A percentile compares a stretch with the other conserved stretches of the same genome.
Evolutionary conservation across 345 rosid genomes (phyloP).

Genomic region (Salix koriyanagi): DNA sequence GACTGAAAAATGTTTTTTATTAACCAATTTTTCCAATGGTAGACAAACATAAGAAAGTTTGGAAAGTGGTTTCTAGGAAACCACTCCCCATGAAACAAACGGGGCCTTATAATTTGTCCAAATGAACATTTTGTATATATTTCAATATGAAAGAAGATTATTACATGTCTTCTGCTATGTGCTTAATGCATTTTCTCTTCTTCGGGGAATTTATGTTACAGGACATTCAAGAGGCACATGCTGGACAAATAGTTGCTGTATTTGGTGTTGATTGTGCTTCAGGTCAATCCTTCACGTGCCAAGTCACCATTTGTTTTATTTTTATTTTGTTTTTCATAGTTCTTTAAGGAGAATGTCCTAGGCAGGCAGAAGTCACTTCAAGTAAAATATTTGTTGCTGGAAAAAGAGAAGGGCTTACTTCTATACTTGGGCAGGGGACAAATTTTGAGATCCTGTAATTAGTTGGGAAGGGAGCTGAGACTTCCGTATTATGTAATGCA

Average conservation of each 20-base stretch:
- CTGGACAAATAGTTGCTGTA: conserved; percentile 97
- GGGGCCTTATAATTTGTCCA: not conserved
- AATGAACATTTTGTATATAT: not conserved
- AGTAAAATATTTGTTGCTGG: not conserved
- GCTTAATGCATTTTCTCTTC: not conserved
- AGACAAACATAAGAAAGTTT: no score
- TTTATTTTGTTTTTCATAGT: not conserved
- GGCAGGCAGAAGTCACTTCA: not conserved
- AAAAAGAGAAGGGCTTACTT: not conserved
- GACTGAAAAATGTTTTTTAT: no score
- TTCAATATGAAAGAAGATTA: not conserved
- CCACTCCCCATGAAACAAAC: no score
- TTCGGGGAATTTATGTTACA: conserved; percentile 21
- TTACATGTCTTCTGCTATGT: not conserved
- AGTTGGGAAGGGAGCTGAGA: not conserved
- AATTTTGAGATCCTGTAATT: not conserved
- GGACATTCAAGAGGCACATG: conserved; percentile 99
- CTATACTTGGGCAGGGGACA: not conserved
- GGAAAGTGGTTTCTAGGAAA: no score
- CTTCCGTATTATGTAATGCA: no score
- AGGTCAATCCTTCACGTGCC: conserved; percentile 37
- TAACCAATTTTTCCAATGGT: no score
- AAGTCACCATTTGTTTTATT: not conserved
- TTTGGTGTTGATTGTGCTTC: conserved; percentile 99
- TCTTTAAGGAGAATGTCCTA: not conserved